Evolutionary conservation across 805 yeast genomes (phyloP), one percentile per base, ranked within the genome.

Genomic region (Candida nanaspora): DNA sequence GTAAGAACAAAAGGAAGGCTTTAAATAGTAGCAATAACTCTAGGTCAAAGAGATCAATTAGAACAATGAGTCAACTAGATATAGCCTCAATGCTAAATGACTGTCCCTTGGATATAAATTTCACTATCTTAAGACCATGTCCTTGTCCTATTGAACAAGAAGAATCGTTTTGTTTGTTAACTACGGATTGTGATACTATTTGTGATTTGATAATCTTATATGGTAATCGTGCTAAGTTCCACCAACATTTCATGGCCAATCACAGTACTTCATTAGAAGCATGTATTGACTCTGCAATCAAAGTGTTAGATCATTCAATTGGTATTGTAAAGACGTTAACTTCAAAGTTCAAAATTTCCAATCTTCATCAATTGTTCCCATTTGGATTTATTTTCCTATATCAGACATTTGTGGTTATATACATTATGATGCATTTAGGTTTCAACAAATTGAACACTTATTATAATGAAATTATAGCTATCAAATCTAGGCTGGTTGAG

Each of bases 381-480:
- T 71, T 71, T 42, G 63, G 71, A 39, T 70, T 69, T 47, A 63
- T 74, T 2, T 73, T 71, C 39, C 56, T 72, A 10, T 72, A 72
- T 51, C 79, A 74, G 49, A 75, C 78, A 2, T 59, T 74, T 38
- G 69, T 74, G 40, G 76, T 73, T 19, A 62, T 69, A 19, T 74
- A 67, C 55, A 72, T 76, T 1, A 52, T 73, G 45, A 53, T 74
- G 48, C 74, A 71, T 49, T 56, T 68, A 40, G 68, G 68, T 20
- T 66, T 57, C 40, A 57, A 57, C 15, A 62, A 59, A 26, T 43
- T 61, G 35, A 40, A 47, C 1, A 44, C 50, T 7, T 51, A 55
- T 38, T 52, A 53, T 28, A 49, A 50, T 32, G 57, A 52, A 35
- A 51, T 61, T 35, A 45, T 50, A 3, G 38, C 31, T 8, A 51